A percentile compares a stretch with the other conserved stretches of the same genome.
Evolutionary conservation across 2,329 filamentous ascomycete species (phyloP).

Genomic region (Pseudopyrenochaeta lycopersici): DNA sequence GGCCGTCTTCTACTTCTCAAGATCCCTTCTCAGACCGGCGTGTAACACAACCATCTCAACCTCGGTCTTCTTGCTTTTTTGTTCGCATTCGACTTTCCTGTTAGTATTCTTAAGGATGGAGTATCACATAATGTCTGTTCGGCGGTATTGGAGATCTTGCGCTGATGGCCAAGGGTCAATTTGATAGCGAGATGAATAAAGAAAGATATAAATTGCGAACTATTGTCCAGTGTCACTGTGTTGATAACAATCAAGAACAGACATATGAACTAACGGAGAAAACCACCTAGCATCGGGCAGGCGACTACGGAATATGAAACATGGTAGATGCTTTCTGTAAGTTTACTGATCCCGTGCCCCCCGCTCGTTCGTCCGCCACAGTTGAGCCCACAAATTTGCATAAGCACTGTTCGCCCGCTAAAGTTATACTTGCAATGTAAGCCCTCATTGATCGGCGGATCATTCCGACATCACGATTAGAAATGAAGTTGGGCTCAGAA

Average conservation of each 20-base stretch:
- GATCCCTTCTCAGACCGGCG: conserved; percentile 9
- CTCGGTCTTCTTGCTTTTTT: conserved; percentile 10
- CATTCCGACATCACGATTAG: too few relatives aligned
- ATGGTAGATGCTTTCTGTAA: too few relatives aligned
- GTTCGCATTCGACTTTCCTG: conserved; percentile 1
- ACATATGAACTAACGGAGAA: not conserved
- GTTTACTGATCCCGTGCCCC: too few relatives aligned
- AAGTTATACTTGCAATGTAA: too few relatives aligned
- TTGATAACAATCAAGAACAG: not conserved
- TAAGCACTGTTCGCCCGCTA: too few relatives aligned
- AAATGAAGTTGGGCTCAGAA: too few relatives aligned
- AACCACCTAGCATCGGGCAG: conserved; percentile 1
- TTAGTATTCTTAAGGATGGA: conserved; percentile 15
- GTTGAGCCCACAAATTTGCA: too few relatives aligned
- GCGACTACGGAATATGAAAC: not conserved
- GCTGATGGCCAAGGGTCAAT: conserved; percentile 23
- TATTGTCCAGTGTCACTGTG: conserved; percentile 4
- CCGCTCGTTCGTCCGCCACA: too few relatives aligned
- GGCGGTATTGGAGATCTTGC: conserved; percentile 11
- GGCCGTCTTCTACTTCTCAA: conserved; percentile 2
- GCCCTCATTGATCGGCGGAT: too few relatives aligned
- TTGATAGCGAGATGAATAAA: conserved; percentile 33
- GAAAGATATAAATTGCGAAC: conserved; percentile 32
- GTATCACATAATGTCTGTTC: conserved; percentile 22
- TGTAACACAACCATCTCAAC: conserved; percentile 14